A percentile compares a stretch with the other conserved stretches of the same genome.
Evolutionary conservation across 2,329 filamentous ascomycete genomes (phyloP).

Genomic region (Botryosphaeria dothidea): DNA sequence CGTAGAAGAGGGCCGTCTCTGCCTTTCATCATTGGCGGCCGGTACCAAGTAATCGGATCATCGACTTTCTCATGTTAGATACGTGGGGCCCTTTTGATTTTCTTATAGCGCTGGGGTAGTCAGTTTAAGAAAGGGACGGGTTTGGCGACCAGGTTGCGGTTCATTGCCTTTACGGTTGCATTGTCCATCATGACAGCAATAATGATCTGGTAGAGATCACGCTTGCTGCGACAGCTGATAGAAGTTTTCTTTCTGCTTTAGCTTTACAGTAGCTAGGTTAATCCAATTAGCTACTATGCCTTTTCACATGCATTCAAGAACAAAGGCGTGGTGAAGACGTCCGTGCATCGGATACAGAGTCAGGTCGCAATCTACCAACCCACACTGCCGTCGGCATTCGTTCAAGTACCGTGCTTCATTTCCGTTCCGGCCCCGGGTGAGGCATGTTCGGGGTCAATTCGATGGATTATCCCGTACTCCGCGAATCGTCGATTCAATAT

Average conservation of each 20-base stretch:
- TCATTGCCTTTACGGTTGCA: background rate
- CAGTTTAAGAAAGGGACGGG: background rate
- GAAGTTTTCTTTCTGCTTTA: background rate
- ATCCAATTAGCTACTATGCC: background rate
- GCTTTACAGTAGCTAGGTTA: background rate
- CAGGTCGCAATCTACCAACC: background rate
- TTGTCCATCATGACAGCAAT: background rate
- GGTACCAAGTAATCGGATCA: background rate
- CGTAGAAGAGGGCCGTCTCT: constrained; percentile 8
- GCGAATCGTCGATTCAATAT: background rate
- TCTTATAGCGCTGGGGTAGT: background rate
- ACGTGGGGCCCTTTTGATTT: background rate
- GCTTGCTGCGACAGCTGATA: background rate
- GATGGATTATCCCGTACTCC: background rate
- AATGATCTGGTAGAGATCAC: background rate
- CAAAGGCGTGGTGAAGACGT: background rate
- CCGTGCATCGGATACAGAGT: background rate
- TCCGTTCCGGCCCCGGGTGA: background rate
- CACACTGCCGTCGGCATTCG: constrained; percentile 7
- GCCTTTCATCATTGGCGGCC: constrained; percentile 1
- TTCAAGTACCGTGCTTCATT: background rate
- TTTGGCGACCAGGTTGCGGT: constrained; percentile 2
- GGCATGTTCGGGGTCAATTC: background rate
- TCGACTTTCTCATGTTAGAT: background rate
- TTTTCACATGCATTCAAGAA: background rate